A percentile compares a stretch with the other conserved stretches of the same genome.
Conservation (phyloP, 2,329 filamentous ascomycete genomes). For the Aspergillus aculeatus region DNA sequence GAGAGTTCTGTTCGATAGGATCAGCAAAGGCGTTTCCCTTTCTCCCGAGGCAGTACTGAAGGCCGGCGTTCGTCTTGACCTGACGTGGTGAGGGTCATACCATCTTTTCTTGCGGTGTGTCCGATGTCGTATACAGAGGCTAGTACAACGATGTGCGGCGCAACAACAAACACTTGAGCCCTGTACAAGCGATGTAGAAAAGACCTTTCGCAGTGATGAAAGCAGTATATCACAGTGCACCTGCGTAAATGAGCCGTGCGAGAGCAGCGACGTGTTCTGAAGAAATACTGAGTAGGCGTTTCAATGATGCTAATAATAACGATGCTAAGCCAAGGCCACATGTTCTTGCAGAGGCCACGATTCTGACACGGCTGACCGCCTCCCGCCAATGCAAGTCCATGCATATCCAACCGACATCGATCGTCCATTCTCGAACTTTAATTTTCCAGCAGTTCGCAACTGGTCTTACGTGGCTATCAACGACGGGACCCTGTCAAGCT, state of each 20-base stretch:
- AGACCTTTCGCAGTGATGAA: neutral
- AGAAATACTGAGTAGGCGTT: neutral
- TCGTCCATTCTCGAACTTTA: neutral
- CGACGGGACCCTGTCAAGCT: neutral
- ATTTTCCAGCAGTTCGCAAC: neutral
- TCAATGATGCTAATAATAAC: slow-evolving; percentile 14
- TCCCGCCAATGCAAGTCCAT: slow-evolving; percentile 13
- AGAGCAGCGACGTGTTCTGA: slow-evolving; percentile 13
- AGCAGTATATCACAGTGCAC: neutral
- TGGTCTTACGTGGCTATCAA: neutral
- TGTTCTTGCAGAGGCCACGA: slow-evolving; percentile 29
- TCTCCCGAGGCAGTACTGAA: neutral
- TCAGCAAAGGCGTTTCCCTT: neutral
- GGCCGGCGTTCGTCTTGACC: neutral
- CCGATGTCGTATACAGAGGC: neutral
- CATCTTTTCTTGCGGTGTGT: slow-evolving; percentile 13
- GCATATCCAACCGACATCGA: neutral
- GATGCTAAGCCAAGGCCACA: slow-evolving; percentile 28
- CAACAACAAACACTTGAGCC: neutral
- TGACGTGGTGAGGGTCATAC: slow-evolving; percentile 13
- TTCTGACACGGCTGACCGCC: slow-evolving; percentile 39
- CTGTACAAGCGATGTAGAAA: neutral
- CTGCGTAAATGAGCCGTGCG: neutral
- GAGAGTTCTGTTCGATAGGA: slow-evolving; percentile 62
- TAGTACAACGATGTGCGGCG: neutral